Conservation (phyloP, 371 early-diverging fungal genomes). For the Conidiobolus coronatus region DNA sequence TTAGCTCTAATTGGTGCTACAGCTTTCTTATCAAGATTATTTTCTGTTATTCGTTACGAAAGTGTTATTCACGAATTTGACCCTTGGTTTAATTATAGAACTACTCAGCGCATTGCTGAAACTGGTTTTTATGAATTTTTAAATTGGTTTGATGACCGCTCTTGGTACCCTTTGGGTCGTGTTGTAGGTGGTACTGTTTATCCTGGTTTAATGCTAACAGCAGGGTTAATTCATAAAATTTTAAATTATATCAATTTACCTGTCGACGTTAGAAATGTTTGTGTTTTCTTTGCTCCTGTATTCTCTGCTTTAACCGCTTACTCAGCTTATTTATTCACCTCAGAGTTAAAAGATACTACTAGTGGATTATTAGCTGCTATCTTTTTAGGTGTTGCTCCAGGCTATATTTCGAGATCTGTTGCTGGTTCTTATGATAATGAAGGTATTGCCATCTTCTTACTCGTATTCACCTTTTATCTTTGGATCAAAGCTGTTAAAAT, state of each 20-base stretch:
- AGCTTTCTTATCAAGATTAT: conserved; percentile 81
- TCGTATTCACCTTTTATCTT: conserved; percentile 88
- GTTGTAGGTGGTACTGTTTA: conserved; percentile 96
- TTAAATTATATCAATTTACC: conserved; percentile 74
- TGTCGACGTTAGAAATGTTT: conserved; percentile 92
- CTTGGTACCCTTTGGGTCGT: conserved; percentile 98
- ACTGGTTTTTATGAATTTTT: conserved; percentile 93
- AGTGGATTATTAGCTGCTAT: conserved; percentile 90
- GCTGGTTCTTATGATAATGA: conserved; percentile 99
- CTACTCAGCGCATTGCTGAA: conserved; percentile 86
- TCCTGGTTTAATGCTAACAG: conserved; percentile 95
- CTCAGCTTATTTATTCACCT: conserved; percentile 78
- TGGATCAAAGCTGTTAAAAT: conserved; percentile 90
- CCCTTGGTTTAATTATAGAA: conserved; percentile 98
- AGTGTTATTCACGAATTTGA: conserved; percentile 98
- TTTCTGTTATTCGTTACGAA: conserved; percentile 90
- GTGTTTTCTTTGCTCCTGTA: conserved; percentile 88
- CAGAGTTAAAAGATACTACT: conserved; percentile 67
- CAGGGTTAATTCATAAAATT: conserved; percentile 83
- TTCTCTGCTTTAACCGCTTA: conserved; percentile 87
- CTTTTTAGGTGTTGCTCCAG: conserved; percentile 94
- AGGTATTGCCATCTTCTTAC: conserved; percentile 94
- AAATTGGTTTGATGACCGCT: conserved; percentile 97
- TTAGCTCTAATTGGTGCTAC: conserved; percentile 67
- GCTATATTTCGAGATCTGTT: conserved; percentile 96